Percentiles rank a stretch among this genome's conserved stretches.
phyloP scores from a whole-genome alignment of 129 eudicot species.

The sunflower (Helianthus annuus) region DNA sequence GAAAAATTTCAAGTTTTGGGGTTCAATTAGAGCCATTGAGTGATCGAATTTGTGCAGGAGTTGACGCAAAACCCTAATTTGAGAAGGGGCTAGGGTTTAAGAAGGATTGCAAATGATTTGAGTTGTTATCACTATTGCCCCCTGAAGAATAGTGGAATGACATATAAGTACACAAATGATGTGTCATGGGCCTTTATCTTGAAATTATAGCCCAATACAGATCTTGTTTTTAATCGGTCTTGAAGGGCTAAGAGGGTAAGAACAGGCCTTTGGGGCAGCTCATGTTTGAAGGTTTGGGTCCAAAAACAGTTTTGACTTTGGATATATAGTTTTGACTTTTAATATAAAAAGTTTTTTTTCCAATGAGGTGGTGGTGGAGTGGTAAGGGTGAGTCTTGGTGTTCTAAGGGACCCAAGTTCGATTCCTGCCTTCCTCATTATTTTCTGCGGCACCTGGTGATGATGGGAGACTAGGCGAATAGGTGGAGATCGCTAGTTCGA shows the following conservation, averaged over 20 bases:
- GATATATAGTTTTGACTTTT: no score
- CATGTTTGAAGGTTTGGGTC: neutral
- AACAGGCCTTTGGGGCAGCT: neutral
- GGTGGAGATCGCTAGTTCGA: no score
- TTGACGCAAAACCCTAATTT: constrained; percentile 46
- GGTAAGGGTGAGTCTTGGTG: no score
- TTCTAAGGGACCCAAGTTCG: no score
- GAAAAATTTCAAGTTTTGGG: constrained; percentile 38
- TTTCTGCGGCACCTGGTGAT: no score
- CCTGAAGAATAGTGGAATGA: constrained; percentile 8
- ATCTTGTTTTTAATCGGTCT: neutral
- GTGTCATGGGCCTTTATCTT: neutral
- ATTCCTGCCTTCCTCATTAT: no score
- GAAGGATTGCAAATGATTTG: neutral
- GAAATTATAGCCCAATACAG: neutral
- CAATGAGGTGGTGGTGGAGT: no score
- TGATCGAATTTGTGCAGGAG: constrained; percentile 3
- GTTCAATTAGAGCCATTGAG: constrained; percentile 37
- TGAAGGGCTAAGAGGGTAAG: neutral
- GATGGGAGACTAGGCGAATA: no score
- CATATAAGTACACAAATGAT: neutral
- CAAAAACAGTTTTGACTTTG: neutral
- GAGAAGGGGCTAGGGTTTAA: constrained; percentile 40
- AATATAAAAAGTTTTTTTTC: no score
- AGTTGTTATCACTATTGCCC: neutral